phyloP scores from a whole-genome alignment of 164 flowering plant genomes.

The Vitis amurensis region DNA sequence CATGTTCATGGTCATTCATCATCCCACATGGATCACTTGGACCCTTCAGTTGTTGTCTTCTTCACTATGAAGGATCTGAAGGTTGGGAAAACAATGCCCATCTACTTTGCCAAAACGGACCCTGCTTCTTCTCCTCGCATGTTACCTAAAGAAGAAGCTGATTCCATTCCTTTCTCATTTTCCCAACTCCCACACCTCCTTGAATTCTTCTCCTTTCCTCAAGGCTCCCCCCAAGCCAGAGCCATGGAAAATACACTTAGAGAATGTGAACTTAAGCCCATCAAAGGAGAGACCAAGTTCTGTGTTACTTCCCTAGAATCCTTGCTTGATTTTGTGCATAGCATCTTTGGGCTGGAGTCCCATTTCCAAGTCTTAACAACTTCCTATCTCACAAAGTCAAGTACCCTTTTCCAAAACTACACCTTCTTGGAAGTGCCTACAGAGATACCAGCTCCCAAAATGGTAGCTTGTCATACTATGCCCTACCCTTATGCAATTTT shows the following conservation, averaged over 20 bases:
- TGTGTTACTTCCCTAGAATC: conserved; percentile 55
- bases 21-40: conserved; percentile 30
- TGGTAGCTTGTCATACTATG: conserved; percentile 51
- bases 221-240: conserved; percentile 43
- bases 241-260: conserved; percentile 39
- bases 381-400: conserved; percentile 15
- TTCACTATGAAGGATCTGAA: conserved; percentile 27
- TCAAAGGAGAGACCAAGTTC: conserved; percentile 40
- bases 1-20: conserved; percentile 12
- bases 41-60: conserved; percentile 24
- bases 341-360: conserved; percentile 21
- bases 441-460: conserved; percentile 26
- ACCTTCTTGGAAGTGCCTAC: conserved; percentile 26
- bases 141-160: neutral
- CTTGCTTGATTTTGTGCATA: conserved; percentile 36
- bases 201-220: conserved; percentile 31
- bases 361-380: conserved; percentile 28
- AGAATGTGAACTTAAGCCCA: conserved; percentile 30
- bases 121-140: conserved; percentile 21
- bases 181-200: conserved; percentile 32
- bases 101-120: conserved; percentile 31
- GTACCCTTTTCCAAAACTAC: conserved; percentile 34
- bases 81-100: conserved; percentile 21
- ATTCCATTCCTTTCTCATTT: conserved; percentile 43
- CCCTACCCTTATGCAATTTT: conserved; percentile 56